Base-by-base conservation (phyloP, 805 yeast genomes). In the Clavispora vitiphila region DNA sequence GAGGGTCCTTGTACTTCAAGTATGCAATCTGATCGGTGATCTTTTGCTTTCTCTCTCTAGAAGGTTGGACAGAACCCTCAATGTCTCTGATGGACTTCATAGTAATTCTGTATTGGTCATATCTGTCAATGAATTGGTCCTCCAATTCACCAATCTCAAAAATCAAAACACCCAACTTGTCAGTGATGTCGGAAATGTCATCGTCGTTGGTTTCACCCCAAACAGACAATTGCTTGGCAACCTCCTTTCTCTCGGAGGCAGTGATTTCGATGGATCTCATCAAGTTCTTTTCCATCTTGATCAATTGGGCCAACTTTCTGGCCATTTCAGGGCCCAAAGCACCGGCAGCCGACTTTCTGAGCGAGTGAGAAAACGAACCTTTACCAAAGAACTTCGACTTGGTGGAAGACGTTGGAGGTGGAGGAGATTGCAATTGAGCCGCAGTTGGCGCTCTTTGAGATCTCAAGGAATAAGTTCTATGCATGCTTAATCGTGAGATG, bases 391-490 rank as follows among this genome's bases (percentile, higher is more conserved):
- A 91, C 60, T 82, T 81, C 56, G 82, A 78, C 73, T 88, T 88
- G 58, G 97, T 85, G 41, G 96, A 72, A 24, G 96, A 81, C 32
- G 96, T 83, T 51, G 97, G 98, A 37, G 98, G 98, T 42, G 95
- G 91, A 25, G 98, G 97, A 38, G 86, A 77, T 64, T 84, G 90
- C 69, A 91, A 69, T 71, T 91, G 96, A 53, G 96, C 80, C 46
- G 98, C 98, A 43, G 99, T 90, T 48, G 99, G 99, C 30, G 97
- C 98, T 69, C 96, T 86, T 42, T 83, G 67, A 57, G 89, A 82
- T 80, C 99, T 89, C 70, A 91, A 77, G 26, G 99, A 91, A 72
- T 93, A 93, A 38, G 99, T 91, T 83, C 97, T 86, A 78, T 91
- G 97, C 99, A 93, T 93, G n/a, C 12, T 39, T 29, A 22, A 18